Conservation (phyloP, 495 filamentous ascomycete species). For the Aspergillus incahuasiensis region DNA sequence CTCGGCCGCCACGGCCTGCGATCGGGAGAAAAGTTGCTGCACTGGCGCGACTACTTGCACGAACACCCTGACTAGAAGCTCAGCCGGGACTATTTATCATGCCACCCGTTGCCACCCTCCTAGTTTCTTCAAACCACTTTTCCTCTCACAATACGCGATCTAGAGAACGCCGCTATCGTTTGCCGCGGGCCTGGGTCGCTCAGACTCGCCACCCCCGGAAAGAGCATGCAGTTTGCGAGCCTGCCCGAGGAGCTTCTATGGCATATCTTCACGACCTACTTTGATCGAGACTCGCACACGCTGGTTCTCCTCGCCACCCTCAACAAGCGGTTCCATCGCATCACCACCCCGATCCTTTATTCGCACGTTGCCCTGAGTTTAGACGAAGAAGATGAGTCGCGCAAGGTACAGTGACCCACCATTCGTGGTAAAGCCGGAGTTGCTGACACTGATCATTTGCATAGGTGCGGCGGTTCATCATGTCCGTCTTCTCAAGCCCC, state of each 20-base stretch:
- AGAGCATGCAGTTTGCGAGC: slow-evolving; percentile 6
- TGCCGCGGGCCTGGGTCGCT: not conserved
- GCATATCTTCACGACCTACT: not conserved
- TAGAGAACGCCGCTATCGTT: not conserved
- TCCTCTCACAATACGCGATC: not conserved
- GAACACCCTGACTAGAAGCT: not conserved
- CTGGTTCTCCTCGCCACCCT: not conserved
- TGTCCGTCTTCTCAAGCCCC: slow-evolving; percentile 5
- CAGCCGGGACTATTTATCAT: not conserved
- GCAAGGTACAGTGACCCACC: not conserved
- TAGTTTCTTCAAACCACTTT: not conserved
- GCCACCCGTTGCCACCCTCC: not conserved
- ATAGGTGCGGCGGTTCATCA: slow-evolving; percentile 5
- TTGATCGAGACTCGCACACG: not conserved
- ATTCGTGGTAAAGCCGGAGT: not conserved
- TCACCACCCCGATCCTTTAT: slow-evolving; percentile 4
- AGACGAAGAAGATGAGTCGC: not conserved
- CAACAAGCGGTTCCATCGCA: slow-evolving; percentile 2
- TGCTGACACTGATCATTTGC: not conserved
- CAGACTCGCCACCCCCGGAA: not conserved
- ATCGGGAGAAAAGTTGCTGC: not conserved
- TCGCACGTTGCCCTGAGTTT: not conserved
- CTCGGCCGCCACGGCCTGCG: not conserved
- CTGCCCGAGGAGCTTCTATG: slow-evolving; percentile 2
- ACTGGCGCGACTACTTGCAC: not conserved